Percentiles rank a stretch among this genome's conserved stretches.
phyloP scores from a whole-genome alignment of 2,329 filamentous ascomycete genomes.

The Aspergillus sp. region DNA sequence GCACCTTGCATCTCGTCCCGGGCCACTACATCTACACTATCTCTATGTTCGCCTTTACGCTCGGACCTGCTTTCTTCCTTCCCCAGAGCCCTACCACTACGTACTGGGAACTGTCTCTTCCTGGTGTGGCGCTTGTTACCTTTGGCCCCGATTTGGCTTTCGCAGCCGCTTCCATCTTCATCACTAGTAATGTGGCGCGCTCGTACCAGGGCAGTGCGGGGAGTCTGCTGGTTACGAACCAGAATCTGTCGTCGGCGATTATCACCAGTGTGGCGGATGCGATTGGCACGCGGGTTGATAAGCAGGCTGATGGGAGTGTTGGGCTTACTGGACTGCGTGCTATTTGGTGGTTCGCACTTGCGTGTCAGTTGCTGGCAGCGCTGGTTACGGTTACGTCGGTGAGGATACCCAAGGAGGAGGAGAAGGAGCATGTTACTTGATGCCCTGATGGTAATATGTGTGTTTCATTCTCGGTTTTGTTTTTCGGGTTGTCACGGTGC shows the following conservation, averaged over 20 bases:
- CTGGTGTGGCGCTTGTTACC: slow-evolving; percentile 48
- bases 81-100: slow-evolving; percentile 43
- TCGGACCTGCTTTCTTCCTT: slow-evolving; percentile 44
- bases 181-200: slow-evolving; percentile 49
- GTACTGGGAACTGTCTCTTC: slow-evolving; percentile 51
- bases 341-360: slow-evolving; percentile 47
- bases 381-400: slow-evolving; percentile 43
- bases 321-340: slow-evolving; percentile 39
- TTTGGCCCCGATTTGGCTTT: slow-evolving; percentile 53
- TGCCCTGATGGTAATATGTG: not conserved
- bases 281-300: slow-evolving; percentile 35
- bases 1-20: slow-evolving; percentile 48
- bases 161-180: slow-evolving; percentile 52
- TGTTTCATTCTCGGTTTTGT: not conserved
- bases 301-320: slow-evolving; percentile 24
- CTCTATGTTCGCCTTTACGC: slow-evolving; percentile 45
- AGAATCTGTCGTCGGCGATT: slow-evolving; percentile 50
- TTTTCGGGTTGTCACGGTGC: not conserved
- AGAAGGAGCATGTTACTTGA: slow-evolving; percentile 33
- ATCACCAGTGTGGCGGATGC: slow-evolving; percentile 40
- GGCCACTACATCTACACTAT: slow-evolving; percentile 51
- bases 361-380: slow-evolving; percentile 36
- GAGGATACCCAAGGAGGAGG: slow-evolving; percentile 45
- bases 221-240: slow-evolving; percentile 50
- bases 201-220: slow-evolving; percentile 51